phyloP scores from a whole-genome alignment of 495 filamentous ascomycete species.

The Talaromyces liani region DNA sequence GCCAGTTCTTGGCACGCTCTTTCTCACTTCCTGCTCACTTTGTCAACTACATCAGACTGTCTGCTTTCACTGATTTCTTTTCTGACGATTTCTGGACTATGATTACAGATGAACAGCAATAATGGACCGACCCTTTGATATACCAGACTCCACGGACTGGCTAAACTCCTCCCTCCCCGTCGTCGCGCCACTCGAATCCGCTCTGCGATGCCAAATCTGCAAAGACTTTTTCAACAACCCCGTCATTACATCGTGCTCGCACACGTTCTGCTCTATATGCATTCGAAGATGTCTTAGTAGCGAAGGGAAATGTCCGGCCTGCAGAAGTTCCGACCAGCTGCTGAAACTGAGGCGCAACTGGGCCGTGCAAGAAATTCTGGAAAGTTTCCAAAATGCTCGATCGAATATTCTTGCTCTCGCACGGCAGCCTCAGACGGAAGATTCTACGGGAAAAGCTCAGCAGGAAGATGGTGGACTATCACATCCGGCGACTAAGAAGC shows the following conservation, averaged over 20 bases:
- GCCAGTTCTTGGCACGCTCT: conserved; percentile 2
- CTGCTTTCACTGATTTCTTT: background rate
- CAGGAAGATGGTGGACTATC: conserved; percentile 11
- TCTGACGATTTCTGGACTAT: background rate
- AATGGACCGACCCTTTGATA: conserved; percentile 48
- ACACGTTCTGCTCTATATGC: conserved; percentile 95
- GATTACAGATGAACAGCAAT: background rate
- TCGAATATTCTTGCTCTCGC: conserved; percentile 55
- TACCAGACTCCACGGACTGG: conserved; percentile 94
- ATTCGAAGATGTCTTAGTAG: conserved; percentile 75
- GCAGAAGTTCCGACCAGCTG: conserved; percentile 69
- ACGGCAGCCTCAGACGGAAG: conserved; percentile 27
- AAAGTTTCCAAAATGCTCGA: conserved; percentile 62
- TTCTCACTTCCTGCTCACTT: background rate
- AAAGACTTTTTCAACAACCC: conserved; percentile 94
- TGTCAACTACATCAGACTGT: background rate
- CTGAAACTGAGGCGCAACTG: conserved; percentile 76
- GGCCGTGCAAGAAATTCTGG: conserved; percentile 77
- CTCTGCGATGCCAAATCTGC: conserved; percentile 91
- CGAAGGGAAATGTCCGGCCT: conserved; percentile 82
- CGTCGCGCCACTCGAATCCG: conserved; percentile 71
- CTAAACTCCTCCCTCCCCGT: conserved; percentile 64
- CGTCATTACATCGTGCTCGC: conserved; percentile 88
- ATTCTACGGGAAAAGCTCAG: conserved; percentile 11
- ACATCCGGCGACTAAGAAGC: conserved; percentile 10